Conservation (phyloP, 1,284 basidiomycete genomes). For the Tetrapyrgos nigripes region DNA sequence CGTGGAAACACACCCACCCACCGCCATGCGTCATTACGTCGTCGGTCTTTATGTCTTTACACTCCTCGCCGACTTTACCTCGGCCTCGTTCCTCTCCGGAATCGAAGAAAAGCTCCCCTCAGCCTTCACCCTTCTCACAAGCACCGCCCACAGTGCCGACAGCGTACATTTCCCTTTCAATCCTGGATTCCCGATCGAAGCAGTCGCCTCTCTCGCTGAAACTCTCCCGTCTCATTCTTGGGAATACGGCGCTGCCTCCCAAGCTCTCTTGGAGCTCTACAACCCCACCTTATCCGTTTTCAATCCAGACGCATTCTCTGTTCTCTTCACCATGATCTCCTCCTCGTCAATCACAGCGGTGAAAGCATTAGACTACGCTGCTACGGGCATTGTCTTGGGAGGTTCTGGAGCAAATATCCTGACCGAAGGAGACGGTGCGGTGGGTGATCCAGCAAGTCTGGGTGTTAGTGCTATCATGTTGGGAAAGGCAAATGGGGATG, state of each 20-base stretch:
- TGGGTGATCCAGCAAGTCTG: conserved; percentile 16
- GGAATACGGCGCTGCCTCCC: conserved; percentile 14
- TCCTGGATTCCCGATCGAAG: conserved; percentile 9
- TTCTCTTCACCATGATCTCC: neutral
- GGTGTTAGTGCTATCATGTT: conserved; percentile 15
- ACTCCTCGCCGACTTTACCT: neutral
- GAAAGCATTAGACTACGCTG: conserved; percentile 4
- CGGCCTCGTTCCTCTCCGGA: neutral
- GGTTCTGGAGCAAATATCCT: conserved; percentile 6
- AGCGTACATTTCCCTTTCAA: conserved; percentile 8
- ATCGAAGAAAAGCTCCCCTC: neutral
- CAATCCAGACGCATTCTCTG: neutral
- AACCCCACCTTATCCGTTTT: conserved; percentile 14
- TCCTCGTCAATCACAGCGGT: neutral
- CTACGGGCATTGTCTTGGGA: conserved; percentile 2
- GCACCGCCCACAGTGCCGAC: neutral
- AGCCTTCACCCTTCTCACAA: neutral
- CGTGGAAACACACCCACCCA: too few relatives aligned
- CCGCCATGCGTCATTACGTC: neutral
- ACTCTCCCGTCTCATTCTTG: conserved; percentile 16
- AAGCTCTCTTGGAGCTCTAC: conserved; percentile 16
- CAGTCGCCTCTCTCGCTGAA: conserved; percentile 9
- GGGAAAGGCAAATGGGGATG: conserved; percentile 9
- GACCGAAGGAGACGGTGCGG: conserved; percentile 9
- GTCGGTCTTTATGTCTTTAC: neutral